These are phyloP conservation scores for Aspergillus jensenii DNA, from an alignment of 2,329 filamentous ascomycete species.

Conservation along the genomic window DNA sequence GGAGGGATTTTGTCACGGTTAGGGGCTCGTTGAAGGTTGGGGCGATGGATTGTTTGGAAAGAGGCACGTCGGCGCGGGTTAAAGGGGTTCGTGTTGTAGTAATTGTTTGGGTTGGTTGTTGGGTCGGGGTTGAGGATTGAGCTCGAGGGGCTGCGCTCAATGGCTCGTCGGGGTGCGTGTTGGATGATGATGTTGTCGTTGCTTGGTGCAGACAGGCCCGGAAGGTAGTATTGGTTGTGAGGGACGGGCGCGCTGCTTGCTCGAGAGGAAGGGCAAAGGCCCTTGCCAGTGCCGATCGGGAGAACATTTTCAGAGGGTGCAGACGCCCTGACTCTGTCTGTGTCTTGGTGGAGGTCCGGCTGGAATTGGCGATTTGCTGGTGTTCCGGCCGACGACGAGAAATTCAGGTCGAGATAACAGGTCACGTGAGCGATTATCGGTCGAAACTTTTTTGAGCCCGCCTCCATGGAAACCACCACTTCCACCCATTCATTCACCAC, in stretches of 20 bases:
- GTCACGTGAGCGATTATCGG: conserved; percentile 19
- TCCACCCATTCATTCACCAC: conserved; percentile 8
- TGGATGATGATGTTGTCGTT: conserved; percentile 24
- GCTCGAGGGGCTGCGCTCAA: conserved; percentile 26
- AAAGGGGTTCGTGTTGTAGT: conserved; percentile 10
- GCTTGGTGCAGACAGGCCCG: conserved; percentile 46
- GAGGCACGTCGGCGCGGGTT: conserved; percentile 27
- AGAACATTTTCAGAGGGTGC: conserved; percentile 32
- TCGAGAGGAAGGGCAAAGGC: conserved; percentile 29
- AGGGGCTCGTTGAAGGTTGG: conserved; percentile 40
- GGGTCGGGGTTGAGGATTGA: conserved; percentile 22
- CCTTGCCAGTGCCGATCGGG: conserved; percentile 34
- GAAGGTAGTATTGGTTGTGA: conserved; percentile 23
- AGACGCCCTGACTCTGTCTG: conserved; percentile 2
- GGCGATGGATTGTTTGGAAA: conserved; percentile 35
- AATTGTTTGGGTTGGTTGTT: conserved; percentile 15
- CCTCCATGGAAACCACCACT: conserved; percentile 8
- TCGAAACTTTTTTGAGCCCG: conserved; percentile 22
- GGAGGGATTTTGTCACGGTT: conserved; percentile 42
- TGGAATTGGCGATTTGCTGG: conserved; percentile 10
- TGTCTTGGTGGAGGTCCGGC: conserved; percentile 3
- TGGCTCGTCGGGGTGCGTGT: conserved; percentile 27
- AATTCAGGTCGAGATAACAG: conserved; percentile 31
- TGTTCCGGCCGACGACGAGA: conserved; percentile 20
- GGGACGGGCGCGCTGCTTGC: conserved; percentile 21